phyloP scores from a whole-genome alignment of 2,329 filamentous ascomycete genomes.

The Aspergillus terreus region DNA sequence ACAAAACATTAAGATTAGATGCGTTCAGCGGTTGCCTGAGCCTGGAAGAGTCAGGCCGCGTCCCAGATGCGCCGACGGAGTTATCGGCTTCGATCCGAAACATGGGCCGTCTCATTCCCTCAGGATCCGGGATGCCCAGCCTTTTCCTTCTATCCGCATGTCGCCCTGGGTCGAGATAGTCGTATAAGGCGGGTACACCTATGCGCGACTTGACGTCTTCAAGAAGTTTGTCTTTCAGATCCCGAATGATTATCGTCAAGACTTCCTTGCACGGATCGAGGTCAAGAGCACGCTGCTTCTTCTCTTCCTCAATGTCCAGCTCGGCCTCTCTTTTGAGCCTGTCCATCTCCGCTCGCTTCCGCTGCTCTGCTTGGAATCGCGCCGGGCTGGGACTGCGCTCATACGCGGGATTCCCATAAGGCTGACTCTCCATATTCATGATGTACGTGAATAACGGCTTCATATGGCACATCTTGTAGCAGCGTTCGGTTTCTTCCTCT shows the following conservation, averaged over 20 bases:
- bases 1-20: conserved; percentile 54
- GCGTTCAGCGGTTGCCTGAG: conserved; percentile 36
- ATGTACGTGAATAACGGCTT: conserved; percentile 85
- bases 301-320: conserved; percentile 83
- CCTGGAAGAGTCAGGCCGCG: conserved; percentile 37
- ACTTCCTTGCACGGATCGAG: conserved; percentile 89
- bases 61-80: conserved; percentile 61
- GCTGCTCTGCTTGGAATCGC: conserved; percentile 43
- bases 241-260: conserved; percentile 70
- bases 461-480: conserved; percentile 73
- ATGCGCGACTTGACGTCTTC: conserved; percentile 85
- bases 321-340: conserved; percentile 69
- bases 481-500: conserved; percentile 75
- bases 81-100: conserved; percentile 58
- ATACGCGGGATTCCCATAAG: conserved; percentile 63
- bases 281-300: conserved; percentile 77
- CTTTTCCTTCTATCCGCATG: conserved; percentile 76
- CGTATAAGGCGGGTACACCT: conserved; percentile 73
- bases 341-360: conserved; percentile 63
- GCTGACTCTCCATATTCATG: conserved; percentile 84
- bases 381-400: conserved; percentile 48
- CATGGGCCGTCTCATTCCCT: conserved; percentile 55
- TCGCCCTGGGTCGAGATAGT: conserved; percentile 77
- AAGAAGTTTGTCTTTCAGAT: conserved; percentile 82
- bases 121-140: conserved; percentile 70